Evolutionary conservation across 2,329 filamentous ascomycete genomes (phyloP).

Genomic region (Aspergillus caelatus): DNA sequence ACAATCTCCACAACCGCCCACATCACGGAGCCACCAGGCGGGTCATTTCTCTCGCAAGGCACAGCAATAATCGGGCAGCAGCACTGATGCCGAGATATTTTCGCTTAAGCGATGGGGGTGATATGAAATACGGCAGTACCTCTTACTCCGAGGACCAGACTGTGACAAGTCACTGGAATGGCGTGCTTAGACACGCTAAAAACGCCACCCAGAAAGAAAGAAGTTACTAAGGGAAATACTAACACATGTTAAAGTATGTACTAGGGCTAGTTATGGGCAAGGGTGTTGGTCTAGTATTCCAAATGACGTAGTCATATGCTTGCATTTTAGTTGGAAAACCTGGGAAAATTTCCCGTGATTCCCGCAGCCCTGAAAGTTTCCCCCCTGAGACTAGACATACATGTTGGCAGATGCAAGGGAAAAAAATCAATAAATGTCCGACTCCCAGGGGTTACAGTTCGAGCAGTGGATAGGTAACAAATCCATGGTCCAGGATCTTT

Average conservation of each 20-base stretch:
- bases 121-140: not conserved
- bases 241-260: not conserved
- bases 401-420: not conserved
- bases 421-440: not conserved
- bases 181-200: constrained; percentile 1
- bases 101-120: not conserved
- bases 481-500: not conserved
- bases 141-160: not conserved
- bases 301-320: not conserved
- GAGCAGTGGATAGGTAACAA: not conserved
- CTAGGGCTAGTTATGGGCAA: not conserved
- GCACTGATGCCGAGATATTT: not conserved
- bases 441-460: not conserved
- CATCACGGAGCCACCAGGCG: not conserved
- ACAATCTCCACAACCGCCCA: not conserved
- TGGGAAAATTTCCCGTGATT: not conserved
- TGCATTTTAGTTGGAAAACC: not conserved
- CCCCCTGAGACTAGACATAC: not conserved
- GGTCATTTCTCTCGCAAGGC: not conserved
- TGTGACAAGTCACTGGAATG: constrained; percentile 1
- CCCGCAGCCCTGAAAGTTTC: not conserved
- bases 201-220: not conserved
- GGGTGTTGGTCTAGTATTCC: not conserved
- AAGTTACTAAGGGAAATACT: not conserved
- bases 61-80: constrained; percentile 1